Conservation (phyloP, 345 rosid genomes). For the Durio zibethinus region DNA sequence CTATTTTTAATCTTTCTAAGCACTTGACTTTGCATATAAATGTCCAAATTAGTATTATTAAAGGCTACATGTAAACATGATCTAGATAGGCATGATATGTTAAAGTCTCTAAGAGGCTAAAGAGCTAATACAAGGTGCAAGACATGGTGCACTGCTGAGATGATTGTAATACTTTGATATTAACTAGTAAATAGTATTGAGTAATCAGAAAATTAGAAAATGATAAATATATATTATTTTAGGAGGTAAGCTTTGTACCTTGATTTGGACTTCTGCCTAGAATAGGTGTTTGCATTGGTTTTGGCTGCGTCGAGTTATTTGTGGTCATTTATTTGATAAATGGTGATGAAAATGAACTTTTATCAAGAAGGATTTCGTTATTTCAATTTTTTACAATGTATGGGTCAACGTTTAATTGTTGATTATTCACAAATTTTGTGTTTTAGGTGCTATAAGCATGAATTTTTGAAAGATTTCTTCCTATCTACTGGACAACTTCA, state of each 20-base stretch:
- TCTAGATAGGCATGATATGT: background rate
- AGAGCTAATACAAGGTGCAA: background rate
- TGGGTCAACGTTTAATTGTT: background rate
- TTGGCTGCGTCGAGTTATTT: background rate
- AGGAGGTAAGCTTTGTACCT: background rate
- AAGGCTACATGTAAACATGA: background rate
- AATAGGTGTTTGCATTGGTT: background rate
- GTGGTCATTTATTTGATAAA: background rate
- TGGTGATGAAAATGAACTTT: conserved; percentile 5
- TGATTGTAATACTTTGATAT: background rate
- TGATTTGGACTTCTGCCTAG: background rate
- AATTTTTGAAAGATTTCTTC: conserved; percentile 91
- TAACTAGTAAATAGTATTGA: background rate
- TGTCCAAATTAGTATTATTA: conserved; percentile 1
- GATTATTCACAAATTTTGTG: conserved; percentile 11
- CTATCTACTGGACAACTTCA: conserved; percentile 88
- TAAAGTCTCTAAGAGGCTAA: background rate
- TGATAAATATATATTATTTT: background rate
- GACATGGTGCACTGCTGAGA: background rate
- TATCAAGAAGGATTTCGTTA: background rate
- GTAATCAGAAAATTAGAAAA: background rate
- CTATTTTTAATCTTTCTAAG: background rate
- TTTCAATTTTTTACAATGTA: background rate
- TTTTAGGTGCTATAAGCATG: conserved; percentile 77
- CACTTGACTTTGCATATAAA: background rate